Conservation (phyloP, 2,329 filamentous ascomycete species). For the Alternaria consortialis region DNA sequence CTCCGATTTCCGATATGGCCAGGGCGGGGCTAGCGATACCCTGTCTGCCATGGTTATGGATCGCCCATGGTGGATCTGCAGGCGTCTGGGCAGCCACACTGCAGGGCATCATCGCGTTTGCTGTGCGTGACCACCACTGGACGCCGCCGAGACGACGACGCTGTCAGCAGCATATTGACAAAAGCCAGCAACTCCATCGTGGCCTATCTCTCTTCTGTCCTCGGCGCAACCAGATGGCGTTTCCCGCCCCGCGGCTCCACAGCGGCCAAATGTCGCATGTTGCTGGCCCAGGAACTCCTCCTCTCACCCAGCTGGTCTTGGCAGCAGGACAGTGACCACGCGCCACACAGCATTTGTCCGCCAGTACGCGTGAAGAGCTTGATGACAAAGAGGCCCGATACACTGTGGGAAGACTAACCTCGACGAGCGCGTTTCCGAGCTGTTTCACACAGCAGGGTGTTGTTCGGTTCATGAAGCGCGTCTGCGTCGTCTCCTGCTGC, state of each 20-base stretch:
- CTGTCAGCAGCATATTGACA: slow-evolving; percentile 3
- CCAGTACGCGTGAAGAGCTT: slow-evolving; percentile 20
- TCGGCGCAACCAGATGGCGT: slow-evolving; percentile 4
- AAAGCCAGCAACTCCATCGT: slow-evolving; percentile 6
- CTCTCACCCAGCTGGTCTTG: slow-evolving; percentile 33
- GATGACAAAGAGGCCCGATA: slow-evolving; percentile 14
- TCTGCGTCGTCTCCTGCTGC: slow-evolving; percentile 41
- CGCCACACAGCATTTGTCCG: slow-evolving; percentile 22
- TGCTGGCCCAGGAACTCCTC: slow-evolving; percentile 23
- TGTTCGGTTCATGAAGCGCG: slow-evolving; percentile 26
- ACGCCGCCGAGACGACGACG: slow-evolving; percentile 3
- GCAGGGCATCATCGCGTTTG: slow-evolving; percentile 41
- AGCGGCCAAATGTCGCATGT: slow-evolving; percentile 34
- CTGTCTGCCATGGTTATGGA: slow-evolving; percentile 50
- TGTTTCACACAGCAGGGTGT: slow-evolving; percentile 45
- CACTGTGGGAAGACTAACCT: slow-evolving; percentile 21
- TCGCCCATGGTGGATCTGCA: slow-evolving; percentile 49
- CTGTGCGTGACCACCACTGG: slow-evolving; percentile 12
- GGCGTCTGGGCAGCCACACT: slow-evolving; percentile 42
- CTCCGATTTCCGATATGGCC: slow-evolving; percentile 50
- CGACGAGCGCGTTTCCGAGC: slow-evolving; percentile 19
- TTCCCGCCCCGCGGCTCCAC: slow-evolving; percentile 30
- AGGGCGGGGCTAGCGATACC: slow-evolving; percentile 46
- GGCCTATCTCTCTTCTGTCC: not conserved
- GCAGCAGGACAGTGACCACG: slow-evolving; percentile 21